These are phyloP conservation scores for Linum trigynum DNA, from an alignment of 345 rosid genomes.

Conservation along the genomic window DNA sequence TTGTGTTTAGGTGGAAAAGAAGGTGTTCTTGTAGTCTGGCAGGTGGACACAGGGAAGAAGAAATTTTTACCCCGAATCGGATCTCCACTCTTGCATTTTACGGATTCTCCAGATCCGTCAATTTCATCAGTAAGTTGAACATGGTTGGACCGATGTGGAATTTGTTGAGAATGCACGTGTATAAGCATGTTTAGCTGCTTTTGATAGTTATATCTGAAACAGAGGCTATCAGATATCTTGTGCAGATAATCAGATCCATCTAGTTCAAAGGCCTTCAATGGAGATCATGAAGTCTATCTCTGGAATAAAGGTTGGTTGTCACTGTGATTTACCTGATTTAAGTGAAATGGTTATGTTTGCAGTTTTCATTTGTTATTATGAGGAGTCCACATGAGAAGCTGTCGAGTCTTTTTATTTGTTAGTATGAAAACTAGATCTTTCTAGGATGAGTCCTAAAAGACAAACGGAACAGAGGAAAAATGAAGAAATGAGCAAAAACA, in stretches of 20 bases:
- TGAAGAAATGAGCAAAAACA: neutral
- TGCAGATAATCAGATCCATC: constrained; percentile 94
- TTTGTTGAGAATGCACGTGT: neutral
- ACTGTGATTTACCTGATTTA: neutral
- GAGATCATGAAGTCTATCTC: constrained; percentile 72
- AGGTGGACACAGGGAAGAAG: constrained; percentile 90
- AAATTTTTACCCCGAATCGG: constrained; percentile 89
- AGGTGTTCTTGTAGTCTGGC: constrained; percentile 99
- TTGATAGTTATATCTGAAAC: constrained; percentile 19
- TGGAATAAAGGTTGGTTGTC: constrained; percentile 72
- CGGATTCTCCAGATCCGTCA: constrained; percentile 68
- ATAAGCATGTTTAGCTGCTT: neutral
- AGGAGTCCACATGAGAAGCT: neutral
- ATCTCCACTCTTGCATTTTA: constrained; percentile 68
- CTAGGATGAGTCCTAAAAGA: neutral
- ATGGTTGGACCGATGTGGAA: neutral
- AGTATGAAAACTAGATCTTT: neutral
- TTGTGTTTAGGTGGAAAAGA: constrained; percentile 73
- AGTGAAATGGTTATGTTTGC: constrained; percentile 5
- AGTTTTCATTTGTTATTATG: no score
- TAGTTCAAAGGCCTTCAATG: constrained; percentile 84
- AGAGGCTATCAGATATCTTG: constrained; percentile 59
- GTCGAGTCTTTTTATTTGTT: neutral
- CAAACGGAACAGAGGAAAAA: neutral
- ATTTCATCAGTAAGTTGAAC: constrained; percentile 66